Evolutionary conservation across 2,329 filamentous ascomycete genomes (phyloP), one percentile per base, ranked within the genome.

Genomic region (Pyricularia sp.): DNA sequence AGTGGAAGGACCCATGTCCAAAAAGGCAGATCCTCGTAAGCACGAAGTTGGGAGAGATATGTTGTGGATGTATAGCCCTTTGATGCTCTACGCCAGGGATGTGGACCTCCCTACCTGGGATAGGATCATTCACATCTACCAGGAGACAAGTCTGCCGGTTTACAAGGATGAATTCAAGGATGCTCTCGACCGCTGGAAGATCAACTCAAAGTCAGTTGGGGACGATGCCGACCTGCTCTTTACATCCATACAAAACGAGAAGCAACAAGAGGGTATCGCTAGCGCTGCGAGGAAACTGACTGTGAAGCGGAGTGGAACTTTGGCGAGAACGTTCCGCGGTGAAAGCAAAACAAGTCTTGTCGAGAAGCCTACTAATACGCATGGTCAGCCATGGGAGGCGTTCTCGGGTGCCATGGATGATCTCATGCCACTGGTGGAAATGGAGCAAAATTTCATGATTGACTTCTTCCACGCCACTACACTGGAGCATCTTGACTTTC

Each of bases 361-460:
- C 7, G 70, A 88, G 62, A 88, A 86, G 71, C 75, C 77, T 9
- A 78, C 84, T 61, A 86, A 88, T 69, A 86, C 85, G 64, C 85
- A 86, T 70, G 83, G 89, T 66, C 82, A 89, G 69, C 86, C 90
- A 0, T 93, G 87, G 70, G 92, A 96, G 75, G 86, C 91, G 2
- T 96, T 97, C 75, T 82, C 85, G 0, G 87, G 87, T 49, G 86
- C 91, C 13, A 77, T 97, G 67, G 89, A 94, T 65, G 91, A 97
- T 71, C 84, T 94, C 68, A 78, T 93, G 60, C 90, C 89, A 6
- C 82, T 96, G 65, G 87, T 97, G 66, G 88, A 91, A 70, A 93
- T 93, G 74, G 94, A 99, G 76, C 93, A 99, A 74, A 97, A 97
- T 73, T 99, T 97, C 73, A 81, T 97, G 62, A 87, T 96, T n/a